A percentile compares a stretch with the other conserved stretches of the same genome.
Evolutionary conservation across 352 stramenopile genomes (phyloP).

Genomic region (Pythium grandisporangium): DNA sequence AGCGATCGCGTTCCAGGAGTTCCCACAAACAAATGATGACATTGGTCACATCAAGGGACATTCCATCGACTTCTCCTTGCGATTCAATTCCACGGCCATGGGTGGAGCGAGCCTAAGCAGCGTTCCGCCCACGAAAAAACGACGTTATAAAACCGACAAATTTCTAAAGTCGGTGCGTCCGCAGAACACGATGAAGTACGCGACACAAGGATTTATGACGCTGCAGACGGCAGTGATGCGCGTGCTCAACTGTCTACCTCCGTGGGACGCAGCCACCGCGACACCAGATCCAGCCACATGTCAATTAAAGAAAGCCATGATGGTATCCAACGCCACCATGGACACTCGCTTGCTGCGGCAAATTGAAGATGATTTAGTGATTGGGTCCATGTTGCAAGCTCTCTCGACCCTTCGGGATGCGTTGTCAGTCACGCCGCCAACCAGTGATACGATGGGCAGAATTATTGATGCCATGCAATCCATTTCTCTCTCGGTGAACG

Average conservation of each 20-base stretch:
- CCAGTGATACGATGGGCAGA: constrained; percentile 1
- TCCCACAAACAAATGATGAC: constrained; percentile 14
- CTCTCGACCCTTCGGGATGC: constrained; percentile 4
- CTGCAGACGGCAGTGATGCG: constrained; percentile 57
- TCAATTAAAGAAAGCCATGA: constrained; percentile 27
- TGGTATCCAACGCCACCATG: constrained; percentile 3
- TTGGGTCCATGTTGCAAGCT: constrained; percentile 24
- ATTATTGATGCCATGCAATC: neutral
- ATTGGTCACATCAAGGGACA: constrained; percentile 28
- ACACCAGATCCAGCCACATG: constrained; percentile 16
- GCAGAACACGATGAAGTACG: constrained; percentile 27
- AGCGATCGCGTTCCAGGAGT: constrained; percentile 48
- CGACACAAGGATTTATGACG: constrained; percentile 57
- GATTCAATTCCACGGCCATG: constrained; percentile 51
- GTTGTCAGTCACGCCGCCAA: neutral
- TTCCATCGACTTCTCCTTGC: constrained; percentile 48
- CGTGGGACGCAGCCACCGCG: constrained; percentile 33
- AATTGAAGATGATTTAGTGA: constrained; percentile 40
- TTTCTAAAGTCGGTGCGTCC: constrained; percentile 14
- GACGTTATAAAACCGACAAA: constrained; percentile 8
- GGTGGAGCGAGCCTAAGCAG: constrained; percentile 18
- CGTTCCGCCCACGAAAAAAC: constrained; percentile 31
- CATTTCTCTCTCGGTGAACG: constrained; percentile 13
- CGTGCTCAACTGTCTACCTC: constrained; percentile 58
- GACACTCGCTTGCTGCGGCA: constrained; percentile 35